Conservation (phyloP, 2,329 filamentous ascomycete genomes). For the Chalara sp. region DNA sequence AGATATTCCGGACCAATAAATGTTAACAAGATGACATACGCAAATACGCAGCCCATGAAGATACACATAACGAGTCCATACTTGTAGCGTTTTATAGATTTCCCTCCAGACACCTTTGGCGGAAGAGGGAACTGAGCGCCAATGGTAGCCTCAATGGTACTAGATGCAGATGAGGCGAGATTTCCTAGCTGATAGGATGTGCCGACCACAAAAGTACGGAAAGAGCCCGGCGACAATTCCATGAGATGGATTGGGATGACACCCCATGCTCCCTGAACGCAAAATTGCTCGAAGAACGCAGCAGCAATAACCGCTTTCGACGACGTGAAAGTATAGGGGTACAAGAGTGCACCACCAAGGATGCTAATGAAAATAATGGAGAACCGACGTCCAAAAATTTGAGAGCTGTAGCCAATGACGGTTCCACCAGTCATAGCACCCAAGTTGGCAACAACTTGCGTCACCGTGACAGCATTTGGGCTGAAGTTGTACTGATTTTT, state of each 20-base stretch:
- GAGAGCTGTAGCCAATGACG: slow-evolving; percentile 58
- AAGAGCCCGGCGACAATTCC: slow-evolving; percentile 64
- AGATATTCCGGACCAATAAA: slow-evolving; percentile 40
- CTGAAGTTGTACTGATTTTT: slow-evolving; percentile 44
- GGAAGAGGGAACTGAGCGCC: slow-evolving; percentile 69
- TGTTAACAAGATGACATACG: slow-evolving; percentile 53
- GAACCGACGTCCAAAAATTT: slow-evolving; percentile 63
- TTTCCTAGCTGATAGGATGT: slow-evolving; percentile 70
- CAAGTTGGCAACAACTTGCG: slow-evolving; percentile 65
- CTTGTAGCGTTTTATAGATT: slow-evolving; percentile 47
- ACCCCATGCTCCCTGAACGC: slow-evolving; percentile 71
- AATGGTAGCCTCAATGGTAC: slow-evolving; percentile 72
- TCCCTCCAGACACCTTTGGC: slow-evolving; percentile 33
- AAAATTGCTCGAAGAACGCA: slow-evolving; percentile 80
- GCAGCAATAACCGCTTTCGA: slow-evolving; percentile 63
- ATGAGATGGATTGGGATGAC: slow-evolving; percentile 69
- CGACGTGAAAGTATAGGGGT: slow-evolving; percentile 71
- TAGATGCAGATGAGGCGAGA: slow-evolving; percentile 65
- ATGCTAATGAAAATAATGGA: slow-evolving; percentile 59
- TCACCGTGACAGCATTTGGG: slow-evolving; percentile 49
- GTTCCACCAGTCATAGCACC: slow-evolving; percentile 66
- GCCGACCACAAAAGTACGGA: slow-evolving; percentile 64
- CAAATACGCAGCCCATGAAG: slow-evolving; percentile 69
- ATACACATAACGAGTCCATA: slow-evolving; percentile 85
- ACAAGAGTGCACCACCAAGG: slow-evolving; percentile 69